Evolutionary conservation across 257 asterid species (phyloP).

Genomic region (Rubia yunnanensis): DNA sequence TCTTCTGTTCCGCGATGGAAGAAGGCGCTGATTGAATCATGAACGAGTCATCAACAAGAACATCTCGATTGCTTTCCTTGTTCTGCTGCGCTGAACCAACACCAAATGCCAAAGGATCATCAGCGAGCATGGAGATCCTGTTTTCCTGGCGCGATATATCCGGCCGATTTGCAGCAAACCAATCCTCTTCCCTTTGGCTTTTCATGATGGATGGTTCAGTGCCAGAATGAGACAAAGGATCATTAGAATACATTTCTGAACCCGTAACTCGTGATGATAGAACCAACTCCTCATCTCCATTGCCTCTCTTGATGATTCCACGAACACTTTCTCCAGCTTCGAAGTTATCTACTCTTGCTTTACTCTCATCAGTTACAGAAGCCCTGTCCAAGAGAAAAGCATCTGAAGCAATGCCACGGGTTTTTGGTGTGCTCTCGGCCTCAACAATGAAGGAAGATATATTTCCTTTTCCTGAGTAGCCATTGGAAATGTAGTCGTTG

Average conservation of each 20-base stretch:
- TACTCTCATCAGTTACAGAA: slow-evolving; percentile 19
- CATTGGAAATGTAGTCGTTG: slow-evolving; percentile 20
- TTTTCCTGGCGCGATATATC: slow-evolving; percentile 18
- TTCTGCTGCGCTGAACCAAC: slow-evolving; percentile 17
- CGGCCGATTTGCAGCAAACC: slow-evolving; percentile 25
- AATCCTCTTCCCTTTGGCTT: slow-evolving; percentile 48
- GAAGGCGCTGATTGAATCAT: slow-evolving; percentile 43
- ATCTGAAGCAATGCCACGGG: slow-evolving; percentile 30
- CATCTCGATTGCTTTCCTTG: slow-evolving; percentile 30
- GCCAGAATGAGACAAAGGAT: slow-evolving; percentile 22
- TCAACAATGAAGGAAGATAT: slow-evolving; percentile 17
- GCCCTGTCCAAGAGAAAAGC: slow-evolving; percentile 36
- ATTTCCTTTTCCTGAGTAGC: slow-evolving; percentile 20
- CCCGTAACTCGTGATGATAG: slow-evolving; percentile 28
- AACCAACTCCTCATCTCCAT: slow-evolving; percentile 41
- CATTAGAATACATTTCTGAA: slow-evolving; percentile 18
- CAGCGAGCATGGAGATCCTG: slow-evolving; percentile 22
- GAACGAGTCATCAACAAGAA: slow-evolving; percentile 54
- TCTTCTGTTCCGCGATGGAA: slow-evolving; percentile 28
- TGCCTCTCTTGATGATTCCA: slow-evolving; percentile 26
- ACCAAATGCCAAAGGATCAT: slow-evolving; percentile 22
- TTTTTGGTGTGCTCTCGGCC: slow-evolving; percentile 17
- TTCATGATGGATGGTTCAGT: slow-evolving; percentile 31
- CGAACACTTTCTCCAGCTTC: slow-evolving; percentile 28
- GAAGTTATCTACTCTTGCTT: slow-evolving; percentile 13